Percentiles rank a stretch among this genome's conserved stretches.
phyloP scores from a whole-genome alignment of 1,284 basidiomycete species.

The Wallemia hederae region DNA sequence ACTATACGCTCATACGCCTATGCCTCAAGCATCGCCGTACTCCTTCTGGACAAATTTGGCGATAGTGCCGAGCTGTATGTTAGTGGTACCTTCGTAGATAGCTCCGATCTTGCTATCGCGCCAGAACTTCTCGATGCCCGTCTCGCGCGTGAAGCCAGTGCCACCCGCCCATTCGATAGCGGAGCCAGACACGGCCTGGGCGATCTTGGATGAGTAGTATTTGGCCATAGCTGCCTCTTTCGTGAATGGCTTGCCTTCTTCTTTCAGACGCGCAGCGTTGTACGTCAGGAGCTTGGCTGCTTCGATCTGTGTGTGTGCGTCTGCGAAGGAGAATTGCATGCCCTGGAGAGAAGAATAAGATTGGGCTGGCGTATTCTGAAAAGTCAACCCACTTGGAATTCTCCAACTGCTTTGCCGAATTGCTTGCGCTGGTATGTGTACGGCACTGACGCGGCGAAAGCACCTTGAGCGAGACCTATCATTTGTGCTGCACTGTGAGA shows the following conservation, averaged over 20 bases:
- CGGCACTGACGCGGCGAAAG: conserved; percentile 69
- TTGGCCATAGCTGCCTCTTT: conserved; percentile 95
- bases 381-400: conserved; percentile 9
- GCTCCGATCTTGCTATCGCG: conserved; percentile 87
- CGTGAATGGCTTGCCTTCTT: conserved; percentile 32
- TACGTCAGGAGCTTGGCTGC: conserved; percentile 78
- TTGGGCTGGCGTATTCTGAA: neutral
- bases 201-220: conserved; percentile 62
- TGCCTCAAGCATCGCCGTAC: conserved; percentile 15
- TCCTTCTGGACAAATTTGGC: conserved; percentile 67
- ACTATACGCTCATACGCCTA: too few species aligned
- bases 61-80: conserved; percentile 90
- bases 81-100: conserved; percentile 84
- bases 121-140: conserved; percentile 81
- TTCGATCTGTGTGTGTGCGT: conserved; percentile 66
- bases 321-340: conserved; percentile 81
- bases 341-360: conserved; percentile 27
- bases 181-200: conserved; percentile 53
- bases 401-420: conserved; percentile 69
- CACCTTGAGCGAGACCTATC: conserved; percentile 81
- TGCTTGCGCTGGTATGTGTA: conserved; percentile 83
- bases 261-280: conserved; percentile 62
- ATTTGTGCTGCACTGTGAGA: conserved; percentile 11
- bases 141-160: conserved; percentile 76
- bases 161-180: conserved; percentile 97